Base-by-base conservation (phyloP, 2,329 filamentous ascomycete genomes). In the Xylaria sp. region DNA sequence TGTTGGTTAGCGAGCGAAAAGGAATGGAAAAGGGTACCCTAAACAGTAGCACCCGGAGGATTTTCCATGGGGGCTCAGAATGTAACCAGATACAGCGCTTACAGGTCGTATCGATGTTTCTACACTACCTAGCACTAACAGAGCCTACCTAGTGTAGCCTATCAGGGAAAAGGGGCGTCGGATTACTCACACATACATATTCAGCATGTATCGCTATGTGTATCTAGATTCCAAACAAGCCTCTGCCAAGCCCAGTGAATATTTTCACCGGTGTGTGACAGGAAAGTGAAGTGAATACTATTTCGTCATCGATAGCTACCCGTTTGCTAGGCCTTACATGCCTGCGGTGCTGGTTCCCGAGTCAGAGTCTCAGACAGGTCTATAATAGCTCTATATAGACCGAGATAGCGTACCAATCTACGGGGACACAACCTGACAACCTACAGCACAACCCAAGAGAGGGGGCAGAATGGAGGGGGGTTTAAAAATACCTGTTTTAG, bases 41-140 rank as follows among this genome's bases (percentile, higher is more conserved):
- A 5, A 23, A 46, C 21, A n/a, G 45, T 47, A 14, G 23, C 15
- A 17, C 31, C 45, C 40, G 45, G 25, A 47, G 45, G 45, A 47
- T 47, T 47, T 50, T 28, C 19, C 21, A 53, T 49, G 43, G 23
- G 33, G 7, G n/a, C n/a, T n/a, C 19, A 49, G 2, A 52, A 57
- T 57, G 52, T 61, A 57, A 61, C 58, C 57, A 17, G 14, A 45
- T 17, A 52, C 52, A 43, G 51, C 51, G 58, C 58, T 56, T 60
- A 56, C 40, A 38, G 19, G 21, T n/a, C n/a, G 14, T 12, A 45
- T 37, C 28, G 11, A n/a, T 19, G 35, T 35, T 23, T 54, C 19
- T 43, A 33, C 23, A 52, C 40, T 38, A 7, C 6, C 38, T n/a
- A n/a, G n/a, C n/a, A n/a, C n/a, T n/a, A n/a, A n/a, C n/a, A n/a